These are phyloP conservation scores for Botrytis fabae DNA, from an alignment of 2,329 filamentous ascomycete genomes.

Conservation along the genomic window DNA sequence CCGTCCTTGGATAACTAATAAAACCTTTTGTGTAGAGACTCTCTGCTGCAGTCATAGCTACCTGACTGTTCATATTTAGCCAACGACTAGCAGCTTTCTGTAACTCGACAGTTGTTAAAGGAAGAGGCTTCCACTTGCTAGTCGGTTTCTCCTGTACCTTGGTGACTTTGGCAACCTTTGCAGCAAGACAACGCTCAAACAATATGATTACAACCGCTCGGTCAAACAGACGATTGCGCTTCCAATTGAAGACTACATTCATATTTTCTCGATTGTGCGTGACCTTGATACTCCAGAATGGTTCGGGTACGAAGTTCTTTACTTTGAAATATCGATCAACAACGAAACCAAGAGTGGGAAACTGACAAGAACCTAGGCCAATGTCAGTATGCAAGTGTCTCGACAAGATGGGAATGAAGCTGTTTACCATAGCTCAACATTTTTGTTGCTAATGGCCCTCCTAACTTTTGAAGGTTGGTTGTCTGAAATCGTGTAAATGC, in stretches of 20 bases:
- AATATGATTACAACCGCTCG: conserved; percentile 76
- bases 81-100: conserved; percentile 93
- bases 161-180: conserved; percentile 74
- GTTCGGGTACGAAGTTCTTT: conserved; percentile 87
- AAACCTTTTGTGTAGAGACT: conserved; percentile 89
- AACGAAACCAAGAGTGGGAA: conserved; percentile 93
- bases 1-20: conserved; percentile 96
- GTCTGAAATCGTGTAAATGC: conserved; percentile 91
- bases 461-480: conserved; percentile 70
- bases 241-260: conserved; percentile 83
- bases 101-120: conserved; percentile 91
- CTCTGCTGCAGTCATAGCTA: conserved; percentile 87
- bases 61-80: conserved; percentile 85
- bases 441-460: conserved; percentile 55
- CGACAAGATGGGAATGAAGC: background rate
- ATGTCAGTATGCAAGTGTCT: conserved; percentile 19
- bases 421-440: conserved; percentile 77
- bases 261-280: conserved; percentile 75
- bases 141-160: conserved; percentile 90
- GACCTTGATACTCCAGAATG: conserved; percentile 90
- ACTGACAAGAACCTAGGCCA: conserved; percentile 78
- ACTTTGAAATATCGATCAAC: conserved; percentile 95
- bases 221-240: conserved; percentile 81
- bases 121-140: conserved; percentile 89
- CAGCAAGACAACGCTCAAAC: conserved; percentile 79